Conservation (phyloP, 176 grass and related monocot species). For the Ensete glaucum region DNA sequence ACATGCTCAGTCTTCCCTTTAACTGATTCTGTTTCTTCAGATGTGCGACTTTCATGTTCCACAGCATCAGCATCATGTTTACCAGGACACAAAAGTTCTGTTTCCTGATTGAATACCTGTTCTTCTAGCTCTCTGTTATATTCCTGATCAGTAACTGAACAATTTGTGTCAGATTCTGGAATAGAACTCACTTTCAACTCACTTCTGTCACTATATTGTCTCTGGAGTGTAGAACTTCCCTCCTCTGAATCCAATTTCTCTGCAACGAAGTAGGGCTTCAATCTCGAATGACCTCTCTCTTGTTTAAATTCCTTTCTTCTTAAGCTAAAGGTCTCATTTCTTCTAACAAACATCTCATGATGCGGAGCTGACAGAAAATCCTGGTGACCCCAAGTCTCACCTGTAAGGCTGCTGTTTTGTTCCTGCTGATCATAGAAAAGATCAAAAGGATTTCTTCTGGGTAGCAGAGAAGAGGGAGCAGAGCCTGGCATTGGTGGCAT, state of each 20-base stretch:
- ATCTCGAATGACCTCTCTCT: slow-evolving; percentile 41
- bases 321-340: slow-evolving; percentile 74
- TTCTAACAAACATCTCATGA: slow-evolving; percentile 52
- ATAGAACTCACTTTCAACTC: background rate
- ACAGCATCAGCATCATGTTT: background rate
- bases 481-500: slow-evolving; percentile 50
- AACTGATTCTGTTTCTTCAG: background rate
- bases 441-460: slow-evolving; percentile 77
- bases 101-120: background rate
- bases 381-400: slow-evolving; percentile 34
- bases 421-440: slow-evolving; percentile 45
- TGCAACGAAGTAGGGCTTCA: slow-evolving; percentile 60
- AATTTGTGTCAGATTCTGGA: background rate
- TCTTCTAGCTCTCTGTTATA: background rate
- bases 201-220: slow-evolving; percentile 8
- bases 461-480: slow-evolving; percentile 73
- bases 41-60: background rate
- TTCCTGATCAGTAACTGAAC: background rate
- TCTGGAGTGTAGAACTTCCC: slow-evolving; percentile 7
- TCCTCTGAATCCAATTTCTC: slow-evolving; percentile 4
- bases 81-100: background rate
- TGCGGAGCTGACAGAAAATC: slow-evolving; percentile 36
- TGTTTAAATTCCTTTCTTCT: slow-evolving; percentile 35
- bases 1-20: background rate
- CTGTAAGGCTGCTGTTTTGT: slow-evolving; percentile 22